Conservation (phyloP, 441 rosid genomes). For the Dalechampia spathulata region DNA sequence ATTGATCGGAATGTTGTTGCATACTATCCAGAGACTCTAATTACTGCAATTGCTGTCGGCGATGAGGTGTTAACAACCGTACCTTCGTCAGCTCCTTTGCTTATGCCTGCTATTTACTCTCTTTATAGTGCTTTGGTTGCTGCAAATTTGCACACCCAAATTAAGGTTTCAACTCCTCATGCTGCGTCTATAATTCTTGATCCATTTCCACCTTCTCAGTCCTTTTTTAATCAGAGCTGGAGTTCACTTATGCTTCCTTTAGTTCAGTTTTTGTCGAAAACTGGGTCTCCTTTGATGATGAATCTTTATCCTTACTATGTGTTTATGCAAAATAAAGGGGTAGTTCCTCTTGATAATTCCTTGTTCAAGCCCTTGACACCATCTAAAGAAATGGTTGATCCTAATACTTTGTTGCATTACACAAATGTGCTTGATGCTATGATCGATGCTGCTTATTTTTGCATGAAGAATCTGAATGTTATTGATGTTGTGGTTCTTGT, state of each 20-base stretch:
- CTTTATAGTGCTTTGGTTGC: slow-evolving; percentile 87
- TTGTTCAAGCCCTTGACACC: slow-evolving; percentile 89
- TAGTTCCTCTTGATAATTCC: slow-evolving; percentile 86
- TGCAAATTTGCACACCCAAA: slow-evolving; percentile 74
- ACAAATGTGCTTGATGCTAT: slow-evolving; percentile 90
- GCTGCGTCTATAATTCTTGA: slow-evolving; percentile 79
- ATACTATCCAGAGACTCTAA: slow-evolving; percentile 67
- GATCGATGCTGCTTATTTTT: slow-evolving; percentile 89
- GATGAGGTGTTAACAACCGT: slow-evolving; percentile 88
- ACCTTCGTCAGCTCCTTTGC: slow-evolving; percentile 73
- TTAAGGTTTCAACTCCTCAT: slow-evolving; percentile 91
- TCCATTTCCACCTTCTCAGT: slow-evolving; percentile 89
- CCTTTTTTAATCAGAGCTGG: slow-evolving; percentile 90
- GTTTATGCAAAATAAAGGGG: slow-evolving; percentile 93
- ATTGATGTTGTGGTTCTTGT: slow-evolving; percentile 81
- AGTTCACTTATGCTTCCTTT: slow-evolving; percentile 58
- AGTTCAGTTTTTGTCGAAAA: slow-evolving; percentile 71
- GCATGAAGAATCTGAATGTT: slow-evolving; percentile 84
- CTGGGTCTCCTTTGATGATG: slow-evolving; percentile 90
- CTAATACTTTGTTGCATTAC: slow-evolving; percentile 91
- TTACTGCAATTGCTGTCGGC: slow-evolving; percentile 70
- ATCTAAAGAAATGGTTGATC: slow-evolving; percentile 92
- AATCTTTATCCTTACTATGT: slow-evolving; percentile 94
- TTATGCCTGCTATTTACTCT: slow-evolving; percentile 76
- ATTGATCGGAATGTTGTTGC: slow-evolving; percentile 73